Conservation (phyloP, 192 early-diverging fungal genomes). For the Podila epicladia region DNA sequence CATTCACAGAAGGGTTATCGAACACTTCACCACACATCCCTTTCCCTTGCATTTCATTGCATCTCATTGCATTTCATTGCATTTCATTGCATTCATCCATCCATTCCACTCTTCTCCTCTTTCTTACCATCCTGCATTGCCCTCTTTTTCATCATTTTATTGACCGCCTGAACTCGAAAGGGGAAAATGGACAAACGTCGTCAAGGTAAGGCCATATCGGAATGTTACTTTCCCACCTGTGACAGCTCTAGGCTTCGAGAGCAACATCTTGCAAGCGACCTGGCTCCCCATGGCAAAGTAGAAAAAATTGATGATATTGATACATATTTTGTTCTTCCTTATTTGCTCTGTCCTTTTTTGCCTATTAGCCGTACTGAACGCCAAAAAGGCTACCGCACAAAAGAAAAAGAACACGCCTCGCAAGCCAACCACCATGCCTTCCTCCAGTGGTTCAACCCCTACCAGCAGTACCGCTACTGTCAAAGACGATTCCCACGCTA, state of each 20-base stretch:
- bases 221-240: not conserved
- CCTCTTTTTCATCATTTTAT: not conserved
- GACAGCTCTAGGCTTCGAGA: no score
- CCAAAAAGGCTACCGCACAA: constrained; percentile 40
- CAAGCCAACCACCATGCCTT: constrained; percentile 2
- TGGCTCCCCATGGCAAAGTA: no score
- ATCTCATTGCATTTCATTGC: not conserved
- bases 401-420: constrained; percentile 37
- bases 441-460: not conserved
- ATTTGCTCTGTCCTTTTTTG: not conserved
- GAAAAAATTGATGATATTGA: not conserved
- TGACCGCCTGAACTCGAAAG: not conserved
- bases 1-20: no score
- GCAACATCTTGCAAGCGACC: no score
- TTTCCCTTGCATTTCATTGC: no score
- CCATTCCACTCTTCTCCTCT: not conserved
- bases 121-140: not conserved
- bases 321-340: not conserved
- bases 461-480: not conserved
- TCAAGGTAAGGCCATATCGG: constrained; percentile 26
- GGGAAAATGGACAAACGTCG: constrained; percentile 41
- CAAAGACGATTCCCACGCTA: not conserved
- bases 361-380: constrained; percentile 37
- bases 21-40: no score
- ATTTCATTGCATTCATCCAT: not conserved